Evolutionary conservation across 2,329 filamentous ascomycete species (phyloP), one percentile per base, ranked within the genome.

Genomic region (Gaeumannomyces tritici): DNA sequence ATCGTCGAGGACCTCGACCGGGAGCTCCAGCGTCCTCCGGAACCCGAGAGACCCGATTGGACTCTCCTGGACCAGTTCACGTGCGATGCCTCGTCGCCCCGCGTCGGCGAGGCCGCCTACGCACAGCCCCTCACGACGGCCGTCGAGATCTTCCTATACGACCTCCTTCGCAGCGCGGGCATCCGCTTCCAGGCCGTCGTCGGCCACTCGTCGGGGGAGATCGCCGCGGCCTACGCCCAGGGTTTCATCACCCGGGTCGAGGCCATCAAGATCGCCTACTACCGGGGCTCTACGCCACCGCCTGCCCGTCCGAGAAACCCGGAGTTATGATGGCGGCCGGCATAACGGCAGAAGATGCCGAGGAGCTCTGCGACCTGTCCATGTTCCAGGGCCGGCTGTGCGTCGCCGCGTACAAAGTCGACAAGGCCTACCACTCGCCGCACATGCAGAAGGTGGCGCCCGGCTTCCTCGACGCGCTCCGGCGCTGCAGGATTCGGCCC

Each of bases 201-300:
- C 8, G 73, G 73, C 18, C 73, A 75, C 65, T 75, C 73, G 3
- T 72, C 70, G 0, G 73, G 73, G 5, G 73, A 75, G 63, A 74
- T 75, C n/a, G 72, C 68, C 0, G 72, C 71, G 0, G 71, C 71
- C 0, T 73, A 72, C 54, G 69, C 70, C 6, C 66, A 67, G 6
- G 69, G 70, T 69, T 80, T 3, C 4, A 65, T 74, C 1, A 61
- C 64, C 2, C 24, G 55, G 1, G n/a, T 60, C n/a, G 62, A 64
- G n/a, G 69, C 68, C 7, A 66, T 69, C 24, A 29, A 58, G 21
- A 62, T 68, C 21, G 67, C 68, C 21, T 66, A 68, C 59, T 67
- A 62, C 64, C 70, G 63, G 47, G 69, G 62, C n/a, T n/a, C n/a
- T n/a, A n/a, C n/a, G n/a, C n/a, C n/a, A n/a, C n/a, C n/a, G n/a